Percentiles rank a stretch among this genome's conserved stretches.
These are phyloP conservation scores for Fallopia convolvulus DNA, from an alignment of 148 eudicot species.

Conservation along the genomic window DNA sequence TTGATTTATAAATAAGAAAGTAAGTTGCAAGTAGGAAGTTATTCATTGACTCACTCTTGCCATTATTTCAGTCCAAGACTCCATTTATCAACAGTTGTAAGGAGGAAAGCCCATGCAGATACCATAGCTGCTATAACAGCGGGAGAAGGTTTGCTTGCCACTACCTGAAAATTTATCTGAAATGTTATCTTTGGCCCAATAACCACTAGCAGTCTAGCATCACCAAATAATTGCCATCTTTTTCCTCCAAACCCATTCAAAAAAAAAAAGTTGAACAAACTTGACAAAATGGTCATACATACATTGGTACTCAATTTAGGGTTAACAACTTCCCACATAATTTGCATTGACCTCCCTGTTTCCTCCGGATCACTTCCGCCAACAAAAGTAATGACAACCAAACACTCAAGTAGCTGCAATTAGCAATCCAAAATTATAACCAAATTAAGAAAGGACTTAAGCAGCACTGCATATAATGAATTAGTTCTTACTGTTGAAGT, in stretches of 20 bases:
- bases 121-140: conserved; percentile 59
- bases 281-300: conserved; percentile 14
- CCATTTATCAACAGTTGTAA: conserved; percentile 54
- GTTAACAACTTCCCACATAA: conserved; percentile 89
- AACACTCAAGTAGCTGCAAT: conserved; percentile 70
- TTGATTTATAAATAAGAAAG: neutral
- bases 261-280: too few relatives aligned
- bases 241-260: neutral
- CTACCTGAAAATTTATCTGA: conserved; percentile 38
- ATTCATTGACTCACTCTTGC: conserved; percentile 56
- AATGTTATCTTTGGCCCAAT: neutral
- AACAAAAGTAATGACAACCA: conserved; percentile 70
- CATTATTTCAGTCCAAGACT: conserved; percentile 49
- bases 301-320: conserved; percentile 82
- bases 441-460: neutral
- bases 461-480: neutral
- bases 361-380: conserved; percentile 71
- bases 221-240: too few relatives aligned
- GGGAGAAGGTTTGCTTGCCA: conserved; percentile 55
- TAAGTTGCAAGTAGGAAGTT: neutral
- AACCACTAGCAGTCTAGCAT: too few relatives aligned
- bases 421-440: neutral
- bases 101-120: conserved; percentile 89
- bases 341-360: conserved; percentile 69
- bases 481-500: conserved; percentile 45